phyloP scores from a whole-genome alignment of 164 flowering plant genomes.

The Cinnamomum micranthum region DNA sequence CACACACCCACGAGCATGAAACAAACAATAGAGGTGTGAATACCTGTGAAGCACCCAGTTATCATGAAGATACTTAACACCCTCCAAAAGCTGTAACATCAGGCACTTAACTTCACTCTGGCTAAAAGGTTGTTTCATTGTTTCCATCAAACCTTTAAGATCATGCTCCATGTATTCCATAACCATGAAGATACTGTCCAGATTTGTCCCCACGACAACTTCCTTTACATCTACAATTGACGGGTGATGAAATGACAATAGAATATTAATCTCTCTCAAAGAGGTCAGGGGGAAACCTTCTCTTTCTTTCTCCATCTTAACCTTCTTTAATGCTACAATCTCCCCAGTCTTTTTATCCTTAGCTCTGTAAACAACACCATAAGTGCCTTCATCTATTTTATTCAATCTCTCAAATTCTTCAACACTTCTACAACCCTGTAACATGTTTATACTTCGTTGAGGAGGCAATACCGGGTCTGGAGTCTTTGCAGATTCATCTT shows the following conservation, averaged over 20 bases:
- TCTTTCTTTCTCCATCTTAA: slow-evolving; percentile 54
- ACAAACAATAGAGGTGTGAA: neutral
- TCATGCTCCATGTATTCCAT: slow-evolving; percentile 90
- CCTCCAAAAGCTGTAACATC: slow-evolving; percentile 73
- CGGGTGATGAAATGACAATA: slow-evolving; percentile 56
- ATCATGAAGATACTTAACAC: slow-evolving; percentile 68
- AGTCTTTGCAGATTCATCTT: neutral
- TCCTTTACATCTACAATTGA: slow-evolving; percentile 65
- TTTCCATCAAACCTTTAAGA: slow-evolving; percentile 57
- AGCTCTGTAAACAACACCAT: slow-evolving; percentile 72
- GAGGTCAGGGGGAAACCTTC: slow-evolving; percentile 71
- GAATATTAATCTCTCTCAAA: slow-evolving; percentile 76
- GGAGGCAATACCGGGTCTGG: slow-evolving; percentile 6
- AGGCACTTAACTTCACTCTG: slow-evolving; percentile 72
- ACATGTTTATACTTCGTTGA: slow-evolving; percentile 41
- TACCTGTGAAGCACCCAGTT: slow-evolving; percentile 74
- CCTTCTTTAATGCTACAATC: slow-evolving; percentile 73
- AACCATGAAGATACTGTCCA: slow-evolving; percentile 55
- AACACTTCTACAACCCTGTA: slow-evolving; percentile 56
- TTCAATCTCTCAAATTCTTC: slow-evolving; percentile 59
- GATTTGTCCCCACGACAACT: slow-evolving; percentile 52
- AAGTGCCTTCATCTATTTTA: slow-evolving; percentile 70
- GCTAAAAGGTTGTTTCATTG: slow-evolving; percentile 58
- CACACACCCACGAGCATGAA: neutral
- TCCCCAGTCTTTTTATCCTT: slow-evolving; percentile 60